These are phyloP conservation scores for Aspergillus campestris DNA, from an alignment of 495 filamentous ascomycete genomes.

Conservation along the genomic window DNA sequence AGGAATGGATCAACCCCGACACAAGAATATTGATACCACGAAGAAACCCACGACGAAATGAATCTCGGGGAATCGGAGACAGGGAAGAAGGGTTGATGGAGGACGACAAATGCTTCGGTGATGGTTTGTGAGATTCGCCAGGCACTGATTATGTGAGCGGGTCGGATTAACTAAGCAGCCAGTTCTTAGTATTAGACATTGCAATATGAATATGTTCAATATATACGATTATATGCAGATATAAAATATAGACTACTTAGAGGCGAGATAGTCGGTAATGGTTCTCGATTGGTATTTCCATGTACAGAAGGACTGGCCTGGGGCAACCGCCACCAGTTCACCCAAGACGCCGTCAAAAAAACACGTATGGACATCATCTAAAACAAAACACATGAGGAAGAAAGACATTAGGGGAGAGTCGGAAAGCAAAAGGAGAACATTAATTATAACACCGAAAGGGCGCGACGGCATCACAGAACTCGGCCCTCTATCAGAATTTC, in stretches of 20 bases:
- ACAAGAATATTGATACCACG: too few relatives aligned
- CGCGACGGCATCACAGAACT: not conserved
- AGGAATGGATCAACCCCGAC: too few relatives aligned
- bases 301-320: too few relatives aligned
- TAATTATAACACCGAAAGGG: constrained; percentile 4
- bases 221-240: constrained; percentile 16
- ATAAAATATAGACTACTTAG: not conserved
- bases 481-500: constrained; percentile 14
- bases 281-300: too few relatives aligned
- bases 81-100: not conserved
- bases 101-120: constrained; percentile 18
- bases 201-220: not conserved
- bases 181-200: too few relatives aligned
- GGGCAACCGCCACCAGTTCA: too few relatives aligned
- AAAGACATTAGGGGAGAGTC: not conserved
- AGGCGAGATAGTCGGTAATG: not conserved
- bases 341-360: too few relatives aligned
- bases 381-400: not conserved
- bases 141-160: constrained; percentile 9
- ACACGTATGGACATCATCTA: constrained; percentile 15
- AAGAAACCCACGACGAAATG: too few relatives aligned
- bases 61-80: too few relatives aligned
- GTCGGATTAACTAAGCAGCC: constrained; percentile 23
- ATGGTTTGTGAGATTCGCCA: constrained; percentile 29
- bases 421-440: constrained; percentile 1